Conservation (phyloP, 176 grass and related monocot genomes). For the maize (Zea mays) region Zm-B73-REFERENCE-NAM-5.0 NC_050099.1:188297501-188298000, state of each 20-base stretch:
- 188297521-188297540: neutral
- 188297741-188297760: constrained; percentile 26
- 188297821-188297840: constrained; percentile 35
- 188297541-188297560: constrained; percentile 25
- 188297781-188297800: neutral
- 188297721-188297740: neutral
- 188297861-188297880: constrained; percentile 1
- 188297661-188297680: constrained; percentile 25
- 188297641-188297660: neutral
- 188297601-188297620: constrained; percentile 26
- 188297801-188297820: neutral
- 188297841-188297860: neutral
- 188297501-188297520: neutral
- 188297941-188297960: constrained; percentile 24
- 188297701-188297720: constrained; percentile 31
- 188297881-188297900: constrained; percentile 16
- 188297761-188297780: neutral
- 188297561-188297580: constrained; percentile 22
- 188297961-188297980: neutral
- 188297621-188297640: neutral
- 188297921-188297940: constrained; percentile 33
- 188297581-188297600: constrained; percentile 34
- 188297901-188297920: constrained; percentile 46
- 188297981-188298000: constrained; percentile 43
- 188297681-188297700: constrained; percentile 13